These are phyloP conservation scores for Talaromyces ruber DNA, from an alignment of 495 filamentous ascomycete species.

Conservation along the genomic window DNA sequence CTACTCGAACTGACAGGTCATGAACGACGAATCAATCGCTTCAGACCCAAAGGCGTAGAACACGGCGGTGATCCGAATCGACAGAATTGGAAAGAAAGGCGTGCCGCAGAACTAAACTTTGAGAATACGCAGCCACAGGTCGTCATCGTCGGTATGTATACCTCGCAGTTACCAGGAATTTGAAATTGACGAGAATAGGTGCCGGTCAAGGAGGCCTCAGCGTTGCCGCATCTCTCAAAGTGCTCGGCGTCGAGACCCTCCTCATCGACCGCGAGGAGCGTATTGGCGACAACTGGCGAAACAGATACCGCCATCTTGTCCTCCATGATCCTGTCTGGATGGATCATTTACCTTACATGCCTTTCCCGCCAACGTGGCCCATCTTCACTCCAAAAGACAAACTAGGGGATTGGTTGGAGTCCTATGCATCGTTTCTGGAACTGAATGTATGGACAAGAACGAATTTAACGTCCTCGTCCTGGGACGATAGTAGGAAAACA, in stretches of 20 bases:
- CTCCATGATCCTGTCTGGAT: slow-evolving; percentile 68
- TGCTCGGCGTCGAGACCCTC: slow-evolving; percentile 52
- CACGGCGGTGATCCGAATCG: slow-evolving; percentile 32
- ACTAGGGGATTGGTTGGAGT: slow-evolving; percentile 69
- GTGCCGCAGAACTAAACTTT: slow-evolving; percentile 39
- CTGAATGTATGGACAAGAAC: slow-evolving; percentile 66
- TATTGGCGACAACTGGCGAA: slow-evolving; percentile 76
- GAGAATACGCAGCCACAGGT: slow-evolving; percentile 41
- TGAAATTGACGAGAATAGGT: neutral
- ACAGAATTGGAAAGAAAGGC: slow-evolving; percentile 48
- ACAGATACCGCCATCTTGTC: slow-evolving; percentile 47
- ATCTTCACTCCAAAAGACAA: slow-evolving; percentile 75
- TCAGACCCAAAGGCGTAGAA: slow-evolving; percentile 32
- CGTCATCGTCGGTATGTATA: slow-evolving; percentile 45
- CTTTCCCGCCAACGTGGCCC: slow-evolving; percentile 59
- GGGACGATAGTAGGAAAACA: slow-evolving; percentile 38
- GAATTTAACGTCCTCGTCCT: slow-evolving; percentile 40
- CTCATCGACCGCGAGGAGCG: slow-evolving; percentile 58
- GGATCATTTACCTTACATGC: slow-evolving; percentile 66
- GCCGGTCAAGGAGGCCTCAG: slow-evolving; percentile 46
- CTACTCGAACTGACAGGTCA: slow-evolving; percentile 29
- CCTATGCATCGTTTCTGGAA: slow-evolving; percentile 63
- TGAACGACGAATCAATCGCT: slow-evolving; percentile 27
- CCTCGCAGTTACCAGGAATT: neutral
- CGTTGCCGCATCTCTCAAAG: slow-evolving; percentile 58